These are phyloP conservation scores for Hypocreales sp. DNA, from an alignment of 2,329 filamentous ascomycete genomes.

Conservation along the genomic window DNA sequence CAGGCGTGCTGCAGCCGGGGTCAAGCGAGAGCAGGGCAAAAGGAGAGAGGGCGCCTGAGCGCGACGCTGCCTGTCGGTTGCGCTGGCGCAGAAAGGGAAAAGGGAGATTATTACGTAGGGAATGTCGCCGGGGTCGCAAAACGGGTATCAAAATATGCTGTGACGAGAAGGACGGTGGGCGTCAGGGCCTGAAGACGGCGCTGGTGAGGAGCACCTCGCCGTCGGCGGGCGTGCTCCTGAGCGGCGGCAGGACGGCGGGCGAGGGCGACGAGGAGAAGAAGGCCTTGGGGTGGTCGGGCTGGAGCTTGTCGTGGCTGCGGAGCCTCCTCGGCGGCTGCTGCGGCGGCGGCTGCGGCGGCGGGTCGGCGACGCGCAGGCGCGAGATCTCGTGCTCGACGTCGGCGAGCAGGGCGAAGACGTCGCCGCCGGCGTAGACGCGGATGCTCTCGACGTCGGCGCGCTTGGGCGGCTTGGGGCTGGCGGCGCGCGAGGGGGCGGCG, in stretches of 20 bases:
- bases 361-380: constrained; percentile 15
- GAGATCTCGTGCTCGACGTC: constrained; percentile 41
- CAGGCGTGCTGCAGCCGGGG: no score
- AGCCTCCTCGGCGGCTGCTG: constrained; percentile 1
- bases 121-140: no score
- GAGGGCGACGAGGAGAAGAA: constrained; percentile 14
- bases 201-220: constrained; percentile 29
- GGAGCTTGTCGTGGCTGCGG: constrained; percentile 35
- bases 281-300: constrained; percentile 12
- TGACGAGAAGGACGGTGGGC: not conserved
- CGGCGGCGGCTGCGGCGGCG: constrained; percentile 1
- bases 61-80: no score
- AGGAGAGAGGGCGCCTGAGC: no score
- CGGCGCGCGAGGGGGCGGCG: constrained; percentile 2
- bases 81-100: no score
- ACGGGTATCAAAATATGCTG: not conserved
- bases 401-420: constrained; percentile 49
- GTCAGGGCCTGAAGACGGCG: constrained; percentile 31
- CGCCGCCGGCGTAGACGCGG: constrained; percentile 50
- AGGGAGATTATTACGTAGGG: no score
- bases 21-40: no score
- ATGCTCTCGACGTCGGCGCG: constrained; percentile 45
- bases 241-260: constrained; percentile 18
- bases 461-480: constrained; percentile 9
- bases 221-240: constrained; percentile 15